Base-by-base conservation (phyloP, 2,329 filamentous ascomycete genomes). In the Fusarium luffae region DNA sequence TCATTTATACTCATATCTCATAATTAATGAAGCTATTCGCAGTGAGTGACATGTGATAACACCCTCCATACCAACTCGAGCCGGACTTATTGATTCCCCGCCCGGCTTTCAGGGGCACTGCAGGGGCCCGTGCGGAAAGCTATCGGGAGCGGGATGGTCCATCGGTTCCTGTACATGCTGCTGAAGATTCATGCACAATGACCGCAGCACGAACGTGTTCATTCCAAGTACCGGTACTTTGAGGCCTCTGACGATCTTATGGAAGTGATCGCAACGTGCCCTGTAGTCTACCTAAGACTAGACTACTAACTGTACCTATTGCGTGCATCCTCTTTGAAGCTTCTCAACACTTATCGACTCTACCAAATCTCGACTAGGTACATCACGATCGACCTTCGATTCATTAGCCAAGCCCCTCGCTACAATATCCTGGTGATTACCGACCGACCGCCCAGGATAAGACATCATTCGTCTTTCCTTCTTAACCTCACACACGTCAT, bases 321-420 rank as follows among this genome's bases (percentile, higher is more conserved):
- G 34, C 34, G 18, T 72, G 71, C 69, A 62, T 70, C 66, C 50
- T 67, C 57, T 37, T 67, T 51, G 51, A 64, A 68, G 61, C 65
- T 69, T 42, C 72, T 69, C 70, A 73, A 74, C 70, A 74, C 43
- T 51, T 58, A 70, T 64, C 66, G 63, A 63, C 62, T 37, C 34
- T 37, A 37, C 34, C 34, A 66, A 66, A 66, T 70, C 66, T 65
- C 65, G 54, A 61, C 68, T 60, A 54, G 56, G 43, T 63, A 69
- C 71, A 73, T 74, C 72, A 71, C 67, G 68, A 73, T 73, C 72
- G 66, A 70, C 68, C 59, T 61, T 50, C 50, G 49, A 58, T 60
- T 48, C 56, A 69, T 69, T 71, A 66, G 68, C 68, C 68, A 69
- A 66, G 68, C 55, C 30, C 30, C 43, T 57, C 46, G 50, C 68